Evolutionary conservation across 768 basidiomycete species (phyloP), one percentile per base, ranked within the genome.

Genomic region (Thelephora aurantiotincta): DNA sequence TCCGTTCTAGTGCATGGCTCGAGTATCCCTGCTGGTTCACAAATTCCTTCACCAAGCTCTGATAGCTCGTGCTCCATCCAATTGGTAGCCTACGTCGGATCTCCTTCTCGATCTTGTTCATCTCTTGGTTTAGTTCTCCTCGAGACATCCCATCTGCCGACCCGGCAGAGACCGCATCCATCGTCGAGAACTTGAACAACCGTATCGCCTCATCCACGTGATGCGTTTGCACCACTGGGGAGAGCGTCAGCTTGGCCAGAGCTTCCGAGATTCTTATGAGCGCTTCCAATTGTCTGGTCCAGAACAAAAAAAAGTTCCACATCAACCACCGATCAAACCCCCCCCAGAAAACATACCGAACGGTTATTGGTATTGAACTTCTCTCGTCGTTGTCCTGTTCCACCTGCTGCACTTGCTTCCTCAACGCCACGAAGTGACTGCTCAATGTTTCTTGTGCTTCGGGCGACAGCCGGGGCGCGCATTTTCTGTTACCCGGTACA

Each of bases 181-280:
- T 98, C 2, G 96, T 98, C 7, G 93, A 97, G 67, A 82, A 93
- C 59, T 94, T 98, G 80, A 99, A 99, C 36, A 99, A 65, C 9
- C 96, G 84, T 55, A 98, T 97, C 5, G 96, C 88, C 63, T 99
- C 96, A 63, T 97, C 93, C 19, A 98, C 94, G 55, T 99, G 93
- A 60, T 93, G 83, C 43, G 82, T 83, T 57, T 82, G 80, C 2
- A 98, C 96, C 2, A 80, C 73, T 0, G 89, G 72, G 0, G 85
- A 82, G 13, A 99, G 71, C 2, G 91, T 91, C 65, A 97, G 76
- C 59, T 98, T 99, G 11, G 94, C 93, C 16, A 97, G 70, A 2
- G 94, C 84, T 62, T 99, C 96, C 1, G 96, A 98, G 60, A 98
- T 98, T 33, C 96, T 92, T 59, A 98, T 92, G 60, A 99, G 93